These are phyloP conservation scores for Elongisporangium undulatum DNA, from an alignment of 352 stramenopile genomes.

Conservation along the genomic window DNA sequence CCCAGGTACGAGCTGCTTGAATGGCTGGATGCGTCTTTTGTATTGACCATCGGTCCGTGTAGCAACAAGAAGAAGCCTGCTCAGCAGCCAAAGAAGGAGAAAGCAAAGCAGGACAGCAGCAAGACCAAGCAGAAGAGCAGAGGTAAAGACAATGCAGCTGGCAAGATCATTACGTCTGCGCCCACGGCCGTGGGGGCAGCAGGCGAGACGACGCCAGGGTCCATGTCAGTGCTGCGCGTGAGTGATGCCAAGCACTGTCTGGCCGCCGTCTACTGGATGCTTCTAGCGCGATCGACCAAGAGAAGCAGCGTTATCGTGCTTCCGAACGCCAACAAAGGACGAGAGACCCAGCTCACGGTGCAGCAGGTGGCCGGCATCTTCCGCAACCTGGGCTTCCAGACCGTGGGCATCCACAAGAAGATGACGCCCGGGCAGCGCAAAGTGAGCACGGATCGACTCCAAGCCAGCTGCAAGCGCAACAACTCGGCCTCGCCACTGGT, in stretches of 20 bases:
- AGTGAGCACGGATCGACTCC: constrained; percentile 45
- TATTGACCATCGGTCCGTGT: neutral
- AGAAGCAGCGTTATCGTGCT: constrained; percentile 48
- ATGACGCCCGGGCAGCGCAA: constrained; percentile 53
- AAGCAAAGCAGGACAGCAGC: neutral
- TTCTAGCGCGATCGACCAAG: constrained; percentile 32
- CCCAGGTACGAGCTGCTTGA: constrained; percentile 5
- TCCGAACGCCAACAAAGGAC: constrained; percentile 18
- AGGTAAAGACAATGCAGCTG: constrained; percentile 8
- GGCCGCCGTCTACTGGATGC: constrained; percentile 51
- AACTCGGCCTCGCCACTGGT: constrained; percentile 23
- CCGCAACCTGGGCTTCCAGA: constrained; percentile 53
- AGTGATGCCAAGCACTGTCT: constrained; percentile 34
- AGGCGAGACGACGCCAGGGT: constrained; percentile 7
- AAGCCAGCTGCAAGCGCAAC: neutral
- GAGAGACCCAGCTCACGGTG: constrained; percentile 11
- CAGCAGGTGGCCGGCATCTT: constrained; percentile 36
- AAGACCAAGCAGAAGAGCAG: constrained; percentile 8
- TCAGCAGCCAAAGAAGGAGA: neutral
- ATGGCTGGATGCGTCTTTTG: neutral
- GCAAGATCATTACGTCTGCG: constrained; percentile 14
- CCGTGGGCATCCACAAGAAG: constrained; percentile 65
- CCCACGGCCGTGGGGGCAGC: constrained; percentile 10
- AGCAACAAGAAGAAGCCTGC: constrained; percentile 8
- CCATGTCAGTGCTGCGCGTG: constrained; percentile 19